These are phyloP conservation scores for Rhodotorula sp. DNA, from an alignment of 1,284 basidiomycete genomes.

Conservation along the genomic window DNA sequence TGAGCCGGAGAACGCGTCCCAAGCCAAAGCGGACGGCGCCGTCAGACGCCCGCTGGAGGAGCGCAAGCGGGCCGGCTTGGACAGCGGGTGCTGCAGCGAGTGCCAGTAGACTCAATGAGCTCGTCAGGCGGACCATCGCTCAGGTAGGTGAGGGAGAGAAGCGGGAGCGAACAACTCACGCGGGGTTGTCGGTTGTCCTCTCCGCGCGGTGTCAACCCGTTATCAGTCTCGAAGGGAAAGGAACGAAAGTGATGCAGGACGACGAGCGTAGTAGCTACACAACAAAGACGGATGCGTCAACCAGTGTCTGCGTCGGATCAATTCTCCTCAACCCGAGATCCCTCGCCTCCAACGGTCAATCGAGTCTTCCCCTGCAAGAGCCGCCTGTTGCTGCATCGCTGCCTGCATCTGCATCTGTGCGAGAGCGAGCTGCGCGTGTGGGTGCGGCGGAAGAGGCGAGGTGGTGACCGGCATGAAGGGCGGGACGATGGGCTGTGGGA, in stretches of 20 bases:
- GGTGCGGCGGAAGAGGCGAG: background rate
- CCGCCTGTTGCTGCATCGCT: constrained; percentile 4
- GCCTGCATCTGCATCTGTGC: constrained; percentile 35
- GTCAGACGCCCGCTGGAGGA: background rate
- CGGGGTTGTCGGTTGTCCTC: background rate
- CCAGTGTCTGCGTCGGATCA: background rate
- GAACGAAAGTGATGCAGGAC: background rate
- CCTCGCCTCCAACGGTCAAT: constrained; percentile 25
- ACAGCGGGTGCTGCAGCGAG: background rate
- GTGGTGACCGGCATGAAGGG: background rate
- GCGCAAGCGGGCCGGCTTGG: constrained; percentile 10
- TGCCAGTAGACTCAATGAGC: constrained; percentile 6
- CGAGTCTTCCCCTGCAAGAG: background rate
- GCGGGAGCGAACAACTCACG: too few species aligned
- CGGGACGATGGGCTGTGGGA: background rate
- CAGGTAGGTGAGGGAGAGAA: background rate
- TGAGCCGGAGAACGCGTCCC: constrained; percentile 23
- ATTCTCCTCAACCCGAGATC: background rate
- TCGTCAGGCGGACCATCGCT: constrained; percentile 2
- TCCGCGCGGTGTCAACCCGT: background rate
- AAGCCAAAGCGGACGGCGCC: constrained; percentile 10
- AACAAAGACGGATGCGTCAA: background rate
- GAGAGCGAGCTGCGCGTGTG: constrained; percentile 17
- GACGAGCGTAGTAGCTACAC: background rate
- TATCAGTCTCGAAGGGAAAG: background rate